A percentile compares a stretch with the other conserved stretches of the same genome.
These are phyloP conservation scores for Neofusicoccum cordaticola DNA, from an alignment of 2,329 filamentous ascomycete species.

Conservation along the genomic window DNA sequence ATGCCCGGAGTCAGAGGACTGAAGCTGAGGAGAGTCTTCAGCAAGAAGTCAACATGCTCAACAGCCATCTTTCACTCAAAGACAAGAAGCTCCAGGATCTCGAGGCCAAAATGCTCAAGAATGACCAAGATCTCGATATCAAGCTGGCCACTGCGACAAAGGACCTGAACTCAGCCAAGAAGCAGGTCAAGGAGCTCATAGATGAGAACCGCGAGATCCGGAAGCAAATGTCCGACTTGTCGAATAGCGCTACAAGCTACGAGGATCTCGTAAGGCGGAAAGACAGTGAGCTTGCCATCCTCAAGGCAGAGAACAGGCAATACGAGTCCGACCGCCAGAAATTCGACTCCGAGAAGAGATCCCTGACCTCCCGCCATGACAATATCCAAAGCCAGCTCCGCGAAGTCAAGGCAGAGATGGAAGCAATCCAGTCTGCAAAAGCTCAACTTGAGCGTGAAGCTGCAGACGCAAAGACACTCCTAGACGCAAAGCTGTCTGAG, in stretches of 20 bases:
- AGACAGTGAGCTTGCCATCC: slow-evolving; percentile 83
- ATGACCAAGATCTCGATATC: slow-evolving; percentile 84
- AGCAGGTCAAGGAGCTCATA: slow-evolving; percentile 71
- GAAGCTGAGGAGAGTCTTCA: slow-evolving; percentile 72
- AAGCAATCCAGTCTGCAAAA: slow-evolving; percentile 81
- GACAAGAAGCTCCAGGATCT: slow-evolving; percentile 87
- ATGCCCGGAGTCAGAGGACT: slow-evolving; percentile 68
- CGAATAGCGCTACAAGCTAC: slow-evolving; percentile 88
- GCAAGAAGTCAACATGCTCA: slow-evolving; percentile 85
- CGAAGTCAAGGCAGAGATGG: slow-evolving; percentile 82
- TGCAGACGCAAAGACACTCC: slow-evolving; percentile 77
- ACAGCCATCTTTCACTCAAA: slow-evolving; percentile 84
- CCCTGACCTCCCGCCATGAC: slow-evolving; percentile 72
- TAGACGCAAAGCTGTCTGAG: slow-evolving; percentile 85
- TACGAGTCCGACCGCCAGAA: slow-evolving; percentile 75
- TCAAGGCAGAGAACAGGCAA: slow-evolving; percentile 80
- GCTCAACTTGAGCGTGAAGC: slow-evolving; percentile 83
- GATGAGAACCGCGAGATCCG: slow-evolving; percentile 81
- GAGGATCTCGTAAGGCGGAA: slow-evolving; percentile 92
- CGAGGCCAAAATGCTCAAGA: slow-evolving; percentile 76
- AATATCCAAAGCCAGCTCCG: slow-evolving; percentile 72
- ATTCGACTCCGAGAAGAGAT: slow-evolving; percentile 75
- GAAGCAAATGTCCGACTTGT: slow-evolving; percentile 80
- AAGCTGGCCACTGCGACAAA: slow-evolving; percentile 77
- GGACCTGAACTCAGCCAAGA: slow-evolving; percentile 71